Evolutionary conservation across 108 stramenopile genomes (phyloP).

Genomic region (Poteriospumella lacustris): DNA sequence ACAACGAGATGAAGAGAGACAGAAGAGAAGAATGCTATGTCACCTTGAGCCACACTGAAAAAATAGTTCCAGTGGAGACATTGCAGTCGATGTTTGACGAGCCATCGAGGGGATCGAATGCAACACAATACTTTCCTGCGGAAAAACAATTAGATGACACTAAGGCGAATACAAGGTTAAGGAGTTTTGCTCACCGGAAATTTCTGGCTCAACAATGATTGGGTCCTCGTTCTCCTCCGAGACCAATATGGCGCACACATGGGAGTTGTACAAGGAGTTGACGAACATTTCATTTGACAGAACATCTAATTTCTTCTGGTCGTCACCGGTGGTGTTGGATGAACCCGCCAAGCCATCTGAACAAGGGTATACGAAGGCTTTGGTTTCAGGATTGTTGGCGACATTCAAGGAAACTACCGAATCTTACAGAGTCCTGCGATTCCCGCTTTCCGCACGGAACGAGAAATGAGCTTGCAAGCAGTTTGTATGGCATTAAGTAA

Average conservation of each 20-base stretch:
- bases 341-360: constrained; percentile 85
- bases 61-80: constrained; percentile 95
- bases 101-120: constrained; percentile 97
- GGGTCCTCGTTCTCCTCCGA: constrained; percentile 97
- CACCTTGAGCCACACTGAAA: constrained; percentile 82
- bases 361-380: constrained; percentile 32
- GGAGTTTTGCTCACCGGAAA: constrained; percentile 34
- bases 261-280: constrained; percentile 74
- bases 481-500: constrained; percentile 23
- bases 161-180: background rate
- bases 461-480: constrained; percentile 90
- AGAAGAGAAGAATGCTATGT: background rate
- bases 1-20: background rate
- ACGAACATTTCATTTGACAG: constrained; percentile 97
- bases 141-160: background rate
- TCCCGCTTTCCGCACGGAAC: constrained; percentile 62
- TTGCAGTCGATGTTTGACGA: constrained; percentile 99
- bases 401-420: background rate
- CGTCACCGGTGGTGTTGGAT: constrained; percentile 93
- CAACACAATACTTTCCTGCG: constrained; percentile 88
- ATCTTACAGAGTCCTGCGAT: constrained; percentile 19
- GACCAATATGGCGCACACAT: constrained; percentile 80
- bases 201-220: constrained; percentile 78
- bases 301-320: constrained; percentile 98
- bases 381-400: background rate